A percentile compares a stretch with the other conserved stretches of the same genome.
phyloP scores from a whole-genome alignment of 345 rosid genomes.

The Eucalyptus sideroxylon region DNA sequence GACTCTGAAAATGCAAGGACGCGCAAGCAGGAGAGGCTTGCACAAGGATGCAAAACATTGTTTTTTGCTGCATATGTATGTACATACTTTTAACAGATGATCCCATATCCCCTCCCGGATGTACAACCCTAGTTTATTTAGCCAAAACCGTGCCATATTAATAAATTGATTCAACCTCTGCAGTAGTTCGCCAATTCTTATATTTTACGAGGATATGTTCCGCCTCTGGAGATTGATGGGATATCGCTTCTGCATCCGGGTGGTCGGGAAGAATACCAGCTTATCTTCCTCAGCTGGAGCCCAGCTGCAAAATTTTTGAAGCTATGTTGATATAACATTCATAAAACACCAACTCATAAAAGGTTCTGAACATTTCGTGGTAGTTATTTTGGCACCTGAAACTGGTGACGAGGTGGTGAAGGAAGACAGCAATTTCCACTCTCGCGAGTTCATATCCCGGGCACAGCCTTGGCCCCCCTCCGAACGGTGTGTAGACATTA shows the following conservation, averaged over 20 bases:
- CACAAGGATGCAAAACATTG: background rate
- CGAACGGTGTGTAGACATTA: conserved; percentile 5
- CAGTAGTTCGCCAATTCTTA: background rate
- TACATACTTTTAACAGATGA: background rate
- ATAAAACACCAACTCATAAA: background rate
- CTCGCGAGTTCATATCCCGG: conserved; percentile 11
- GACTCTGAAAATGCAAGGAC: background rate
- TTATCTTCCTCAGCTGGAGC: conserved; percentile 75
- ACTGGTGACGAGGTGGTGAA: conserved; percentile 6
- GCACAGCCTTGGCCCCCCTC: conserved; percentile 10
- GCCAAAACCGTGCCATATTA: background rate
- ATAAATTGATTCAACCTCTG: background rate
- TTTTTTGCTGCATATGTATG: background rate
- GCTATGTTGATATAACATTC: background rate
- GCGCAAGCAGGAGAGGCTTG: background rate
- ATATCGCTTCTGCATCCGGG: conserved; percentile 83
- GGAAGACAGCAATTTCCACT: conserved; percentile 3
- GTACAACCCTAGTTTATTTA: background rate
- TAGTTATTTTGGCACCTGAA: background rate
- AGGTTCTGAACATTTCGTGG: background rate
- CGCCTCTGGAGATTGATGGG: conserved; percentile 62
- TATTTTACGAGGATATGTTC: background rate
- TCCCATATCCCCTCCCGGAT: background rate
- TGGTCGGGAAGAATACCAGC: conserved; percentile 88
- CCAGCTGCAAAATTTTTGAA: conserved; percentile 44